Evolutionary conservation across 805 yeast species (phyloP).

Genomic region (Metschnikowia lunata): DNA sequence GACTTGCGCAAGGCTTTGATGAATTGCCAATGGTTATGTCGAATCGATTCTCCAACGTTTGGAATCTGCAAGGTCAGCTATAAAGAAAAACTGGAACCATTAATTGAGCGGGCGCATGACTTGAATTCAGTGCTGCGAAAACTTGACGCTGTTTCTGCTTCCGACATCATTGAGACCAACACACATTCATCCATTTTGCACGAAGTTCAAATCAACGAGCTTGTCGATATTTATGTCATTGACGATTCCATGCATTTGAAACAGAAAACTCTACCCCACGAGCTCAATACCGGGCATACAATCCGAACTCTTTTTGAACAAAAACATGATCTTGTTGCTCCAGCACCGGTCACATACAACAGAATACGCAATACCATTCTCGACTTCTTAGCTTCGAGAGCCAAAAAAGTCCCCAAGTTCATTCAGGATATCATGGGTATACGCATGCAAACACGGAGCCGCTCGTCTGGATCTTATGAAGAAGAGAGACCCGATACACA

Average conservation of each 20-base stretch:
- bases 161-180: constrained; percentile 27
- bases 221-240: constrained; percentile 30
- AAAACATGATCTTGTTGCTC: background rate
- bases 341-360: constrained; percentile 5
- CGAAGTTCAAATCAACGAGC: constrained; percentile 28
- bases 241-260: constrained; percentile 27
- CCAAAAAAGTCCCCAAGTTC: constrained; percentile 30
- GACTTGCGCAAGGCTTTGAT: constrained; percentile 49
- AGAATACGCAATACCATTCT: constrained; percentile 8
- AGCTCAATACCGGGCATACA: constrained; percentile 29
- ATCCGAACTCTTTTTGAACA: constrained; percentile 5
- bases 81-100: background rate
- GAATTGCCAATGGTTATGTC: constrained; percentile 42
- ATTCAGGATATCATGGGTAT: constrained; percentile 22
- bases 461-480: constrained; percentile 7
- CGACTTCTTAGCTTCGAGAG: constrained; percentile 31
- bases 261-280: constrained; percentile 35
- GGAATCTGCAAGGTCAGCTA: constrained; percentile 1
- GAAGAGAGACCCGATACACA: constrained; percentile 15
- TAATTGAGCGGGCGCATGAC: background rate
- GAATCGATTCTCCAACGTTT: background rate
- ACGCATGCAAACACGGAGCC: constrained; percentile 19
- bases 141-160: constrained; percentile 24
- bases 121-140: background rate
- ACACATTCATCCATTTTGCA: constrained; percentile 26